Base-by-base conservation (phyloP, 805 yeast species). In the Starmerella powellii region DNA sequence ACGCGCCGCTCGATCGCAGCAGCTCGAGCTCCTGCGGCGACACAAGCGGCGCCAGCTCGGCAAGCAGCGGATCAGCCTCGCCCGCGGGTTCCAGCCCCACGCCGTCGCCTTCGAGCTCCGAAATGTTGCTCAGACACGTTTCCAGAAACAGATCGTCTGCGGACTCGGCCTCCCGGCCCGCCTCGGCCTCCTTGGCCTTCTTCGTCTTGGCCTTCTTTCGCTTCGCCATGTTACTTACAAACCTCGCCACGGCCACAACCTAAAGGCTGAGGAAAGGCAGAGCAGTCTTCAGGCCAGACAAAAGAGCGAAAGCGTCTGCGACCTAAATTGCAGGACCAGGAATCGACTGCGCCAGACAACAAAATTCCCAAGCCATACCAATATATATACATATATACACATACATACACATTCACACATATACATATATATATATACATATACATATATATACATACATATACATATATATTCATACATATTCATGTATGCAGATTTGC, bases 1-100 rank as follows among this genome's bases (percentile, higher is more conserved):
- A 49, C 19, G 50, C 52, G 19, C 54, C 54, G 31, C 45, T 33
- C 21, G 34, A 38, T 10, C 36, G 16, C 27, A 49, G 17, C 5
- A 40, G 31, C 32, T 17, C 15, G 29, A 33, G 15, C 33, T 44
- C 47, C 20, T 37, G 32, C n/a, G 40, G 34, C 17, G 40, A 30
- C 20, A 41, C 38, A 27, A 41, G 42, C 27, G 19, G 32, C 4
- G 20, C 36, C 17, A 43, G 44, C 34, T 37, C 30, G 6, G 15
- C 27, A 15, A 37, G 38, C 19, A 31, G 37, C n/a, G 31, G 32
- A 17, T 23, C 26, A 21, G 10, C 24, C 21, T 11, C 15, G 6
- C 13, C 28, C 23, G n/a, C 19, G 26, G 29, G 21, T 24, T 34
- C n/a, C 12, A 38, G 28, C 17, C 8, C 20, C 18, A 34, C 10